Conservation (phyloP, 169 alveolate genomes). For the Babesia ovis region DNA sequence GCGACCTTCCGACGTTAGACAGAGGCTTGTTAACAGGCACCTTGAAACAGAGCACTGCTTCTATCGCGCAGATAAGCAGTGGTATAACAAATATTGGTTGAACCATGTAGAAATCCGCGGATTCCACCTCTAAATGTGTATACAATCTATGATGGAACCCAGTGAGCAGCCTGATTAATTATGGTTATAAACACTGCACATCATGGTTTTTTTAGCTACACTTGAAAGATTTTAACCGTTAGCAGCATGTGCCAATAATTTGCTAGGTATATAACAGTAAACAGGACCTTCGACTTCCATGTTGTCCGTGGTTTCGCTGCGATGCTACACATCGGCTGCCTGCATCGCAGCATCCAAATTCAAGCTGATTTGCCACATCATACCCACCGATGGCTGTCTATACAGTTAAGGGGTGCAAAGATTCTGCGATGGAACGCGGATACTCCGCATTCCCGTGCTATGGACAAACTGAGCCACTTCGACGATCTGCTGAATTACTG, state of each 20-base stretch:
- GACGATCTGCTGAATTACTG: conserved; percentile 65
- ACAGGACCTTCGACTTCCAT: neutral
- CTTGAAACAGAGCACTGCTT: conserved; percentile 3
- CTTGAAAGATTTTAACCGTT: too few species aligned
- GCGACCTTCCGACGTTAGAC: neutral
- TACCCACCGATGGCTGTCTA: neutral
- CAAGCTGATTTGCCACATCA: neutral
- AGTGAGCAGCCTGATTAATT: neutral
- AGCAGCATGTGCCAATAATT: neutral
- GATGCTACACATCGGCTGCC: conserved; percentile 11
- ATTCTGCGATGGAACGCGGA: conserved; percentile 68
- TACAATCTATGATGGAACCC: too few species aligned
- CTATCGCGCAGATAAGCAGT: neutral
- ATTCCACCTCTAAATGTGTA: too few species aligned
- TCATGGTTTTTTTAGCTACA: neutral
- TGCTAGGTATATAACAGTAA: neutral
- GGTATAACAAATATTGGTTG: neutral
- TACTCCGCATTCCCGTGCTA: conserved; percentile 60
- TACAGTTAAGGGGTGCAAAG: conserved; percentile 45
- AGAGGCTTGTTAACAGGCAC: neutral
- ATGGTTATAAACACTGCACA: neutral
- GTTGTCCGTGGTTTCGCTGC: neutral
- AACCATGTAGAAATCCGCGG: neutral
- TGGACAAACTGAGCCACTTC: conserved; percentile 60
- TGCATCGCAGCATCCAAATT: neutral